Percentiles rank a stretch among this genome's conserved stretches.
phyloP scores from a whole-genome alignment of 2,329 filamentous ascomycete genomes.

The Aspergillus brasiliensis region DNA sequence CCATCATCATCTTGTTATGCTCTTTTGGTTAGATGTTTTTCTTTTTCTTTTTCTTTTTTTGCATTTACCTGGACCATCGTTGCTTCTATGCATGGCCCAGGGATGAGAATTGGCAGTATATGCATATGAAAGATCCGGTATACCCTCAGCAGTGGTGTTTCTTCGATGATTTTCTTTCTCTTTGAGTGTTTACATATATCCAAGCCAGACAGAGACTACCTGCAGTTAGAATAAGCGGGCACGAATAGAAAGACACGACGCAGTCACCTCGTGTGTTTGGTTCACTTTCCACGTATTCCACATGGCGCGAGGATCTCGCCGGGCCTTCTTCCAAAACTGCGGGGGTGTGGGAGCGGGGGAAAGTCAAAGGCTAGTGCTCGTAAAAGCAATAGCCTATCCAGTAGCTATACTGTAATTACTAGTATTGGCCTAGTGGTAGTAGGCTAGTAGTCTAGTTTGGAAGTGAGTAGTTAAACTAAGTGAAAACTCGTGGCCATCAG shows the following conservation, averaged over 20 bases:
- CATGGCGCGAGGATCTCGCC: neutral
- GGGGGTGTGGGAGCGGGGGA: too few relatives aligned
- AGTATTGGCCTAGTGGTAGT: too few relatives aligned
- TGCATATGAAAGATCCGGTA: constrained; percentile 4
- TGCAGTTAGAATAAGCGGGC: constrained; percentile 1
- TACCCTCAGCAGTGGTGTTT: neutral
- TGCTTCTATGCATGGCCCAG: constrained; percentile 3
- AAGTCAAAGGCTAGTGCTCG: too few relatives aligned
- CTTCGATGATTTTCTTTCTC: too few relatives aligned
- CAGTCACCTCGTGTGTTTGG: neutral
- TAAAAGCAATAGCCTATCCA: too few relatives aligned
- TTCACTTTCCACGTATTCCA: neutral
- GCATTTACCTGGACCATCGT: neutral
- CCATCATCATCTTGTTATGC: constrained; percentile 15
- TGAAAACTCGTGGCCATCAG: neutral
- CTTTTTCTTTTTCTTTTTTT: neutral
- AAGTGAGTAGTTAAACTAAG: too few relatives aligned
- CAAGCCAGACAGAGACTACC: neutral
- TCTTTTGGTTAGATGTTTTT: constrained; percentile 14
- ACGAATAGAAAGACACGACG: neutral
- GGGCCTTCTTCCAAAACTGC: too few relatives aligned
- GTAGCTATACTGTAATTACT: too few relatives aligned
- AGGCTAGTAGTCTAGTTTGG: too few relatives aligned
- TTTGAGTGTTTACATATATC: too few relatives aligned
- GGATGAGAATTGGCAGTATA: neutral